Evolutionary conservation across 345 rosid genomes (phyloP).

Genomic region (Salix exigua): DNA sequence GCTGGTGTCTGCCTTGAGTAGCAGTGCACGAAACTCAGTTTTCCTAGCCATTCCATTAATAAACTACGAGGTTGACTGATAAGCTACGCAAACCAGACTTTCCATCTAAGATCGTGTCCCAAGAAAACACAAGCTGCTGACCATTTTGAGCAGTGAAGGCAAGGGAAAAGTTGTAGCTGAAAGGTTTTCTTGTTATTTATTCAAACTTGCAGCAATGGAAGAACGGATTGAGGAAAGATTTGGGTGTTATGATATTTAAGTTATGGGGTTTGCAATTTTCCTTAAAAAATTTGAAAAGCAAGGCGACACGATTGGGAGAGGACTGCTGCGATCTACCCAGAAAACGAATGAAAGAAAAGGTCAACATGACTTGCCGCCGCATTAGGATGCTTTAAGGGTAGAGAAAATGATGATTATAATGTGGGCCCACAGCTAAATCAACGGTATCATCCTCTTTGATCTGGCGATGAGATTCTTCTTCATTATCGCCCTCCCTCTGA

Average conservation of each 20-base stretch:
- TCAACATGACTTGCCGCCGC: constrained; percentile 10
- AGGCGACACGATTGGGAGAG: not conserved
- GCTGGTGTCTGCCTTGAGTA: not conserved
- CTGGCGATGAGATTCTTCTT: not conserved
- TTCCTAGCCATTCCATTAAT: not conserved
- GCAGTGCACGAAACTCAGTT: not conserved
- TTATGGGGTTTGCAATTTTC: not conserved
- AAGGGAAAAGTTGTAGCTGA: not conserved
- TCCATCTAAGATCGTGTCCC: not conserved
- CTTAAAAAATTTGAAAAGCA: not conserved
- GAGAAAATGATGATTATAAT: constrained; percentile 2
- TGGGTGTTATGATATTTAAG: not conserved
- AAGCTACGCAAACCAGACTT: not conserved
- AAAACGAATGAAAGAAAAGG: not conserved
- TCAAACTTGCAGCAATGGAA: not conserved
- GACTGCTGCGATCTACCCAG: not conserved
- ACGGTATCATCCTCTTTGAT: not conserved
- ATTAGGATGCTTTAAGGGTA: not conserved
- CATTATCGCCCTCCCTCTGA: not conserved
- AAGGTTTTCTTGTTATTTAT: not conserved
- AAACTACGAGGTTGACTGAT: not conserved
- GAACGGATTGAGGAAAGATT: not conserved
- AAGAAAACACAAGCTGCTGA: not conserved
- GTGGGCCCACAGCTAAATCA: not conserved
- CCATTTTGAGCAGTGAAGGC: not conserved